Base-by-base conservation (phyloP, 2,329 filamentous ascomycete species). In the Stagonosporopsis chrysanthemi region DNA sequence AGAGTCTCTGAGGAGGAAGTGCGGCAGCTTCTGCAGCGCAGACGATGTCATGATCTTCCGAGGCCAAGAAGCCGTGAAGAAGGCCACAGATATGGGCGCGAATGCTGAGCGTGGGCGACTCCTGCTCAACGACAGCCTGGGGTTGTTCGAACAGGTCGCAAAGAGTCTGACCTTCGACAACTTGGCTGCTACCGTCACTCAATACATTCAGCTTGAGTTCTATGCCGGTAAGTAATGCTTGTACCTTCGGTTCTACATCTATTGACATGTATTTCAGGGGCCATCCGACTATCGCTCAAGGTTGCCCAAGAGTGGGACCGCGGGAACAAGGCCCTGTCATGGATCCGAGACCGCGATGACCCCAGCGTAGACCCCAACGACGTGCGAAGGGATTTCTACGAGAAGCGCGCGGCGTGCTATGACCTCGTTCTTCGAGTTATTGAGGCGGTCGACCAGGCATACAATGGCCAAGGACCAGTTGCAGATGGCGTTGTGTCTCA, bases 31-130 rank as follows among this genome's bases (percentile, higher is more conserved):
- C 83, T 99, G 95, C 76, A 97, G 93, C 70, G 88, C 94, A 0
- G 94, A 99, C 63, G 95, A 99, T 79, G 95, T 98, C 1, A 88
- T 98, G 63, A 94, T 97, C 66, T 99, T 99, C 87, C 98, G 97
- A 78, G 95, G 95, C 0, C 94, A 98, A 74, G 95, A 99, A 76
- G 90, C 94, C 69, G 81, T 98, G 50, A 96, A 97, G 81, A 86
- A 91, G 65, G 94, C 94, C 1, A 88, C 88, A 2, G 93, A 97
- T 74, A 86, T 90, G 44, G 86, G 88, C 9, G 81, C 84, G 4
- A 91, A 92, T 69, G 87, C 87, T 4, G 94, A 93, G 65, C 82
- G 87, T 49, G 91, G 90, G 6, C 87, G 93, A 31, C 88, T 88
- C 41, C 80, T 97, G 33, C 83, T 99, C 22, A 93, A 93, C 66